Conservation (phyloP, 2,329 filamentous ascomycete species). For the Alternaria triticimaculans region DNA sequence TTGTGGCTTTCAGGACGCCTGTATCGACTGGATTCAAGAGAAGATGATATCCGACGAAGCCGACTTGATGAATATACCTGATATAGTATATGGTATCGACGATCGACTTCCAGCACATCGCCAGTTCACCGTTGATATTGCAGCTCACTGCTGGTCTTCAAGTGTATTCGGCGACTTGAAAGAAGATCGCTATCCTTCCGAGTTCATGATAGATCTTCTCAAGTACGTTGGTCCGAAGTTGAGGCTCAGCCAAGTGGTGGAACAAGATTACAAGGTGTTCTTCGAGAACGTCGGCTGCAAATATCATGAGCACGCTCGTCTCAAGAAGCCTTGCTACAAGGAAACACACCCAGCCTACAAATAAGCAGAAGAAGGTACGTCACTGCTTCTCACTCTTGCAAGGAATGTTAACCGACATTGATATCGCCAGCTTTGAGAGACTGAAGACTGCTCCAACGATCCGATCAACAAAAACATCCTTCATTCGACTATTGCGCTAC, state of each 20-base stretch:
- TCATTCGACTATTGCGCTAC: not conserved
- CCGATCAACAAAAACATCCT: not conserved
- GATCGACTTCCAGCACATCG: not conserved
- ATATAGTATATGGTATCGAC: accelerated
- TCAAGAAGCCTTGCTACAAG: not conserved
- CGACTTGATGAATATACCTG: too few species aligned
- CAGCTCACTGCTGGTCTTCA: accelerated
- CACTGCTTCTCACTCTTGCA: too few species aligned
- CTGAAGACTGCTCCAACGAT: not conserved
- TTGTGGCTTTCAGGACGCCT: not conserved
- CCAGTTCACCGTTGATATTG: not conserved
- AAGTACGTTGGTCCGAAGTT: accelerated
- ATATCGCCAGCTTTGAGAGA: not conserved
- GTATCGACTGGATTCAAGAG: not conserved
- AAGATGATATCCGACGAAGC: not conserved
- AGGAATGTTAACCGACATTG: too few species aligned
- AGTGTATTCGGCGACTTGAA: accelerated
- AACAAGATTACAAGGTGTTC: accelerated
- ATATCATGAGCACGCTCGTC: not conserved
- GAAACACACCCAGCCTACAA: not conserved
- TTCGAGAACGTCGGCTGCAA: not conserved
- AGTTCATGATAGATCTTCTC: accelerated
- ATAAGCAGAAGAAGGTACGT: not conserved
- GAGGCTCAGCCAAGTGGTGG: accelerated
- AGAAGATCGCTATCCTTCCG: accelerated